These are phyloP conservation scores for Phytophthora kernoviae DNA, from an alignment of 352 stramenopile genomes.

Conservation along the genomic window DNA sequence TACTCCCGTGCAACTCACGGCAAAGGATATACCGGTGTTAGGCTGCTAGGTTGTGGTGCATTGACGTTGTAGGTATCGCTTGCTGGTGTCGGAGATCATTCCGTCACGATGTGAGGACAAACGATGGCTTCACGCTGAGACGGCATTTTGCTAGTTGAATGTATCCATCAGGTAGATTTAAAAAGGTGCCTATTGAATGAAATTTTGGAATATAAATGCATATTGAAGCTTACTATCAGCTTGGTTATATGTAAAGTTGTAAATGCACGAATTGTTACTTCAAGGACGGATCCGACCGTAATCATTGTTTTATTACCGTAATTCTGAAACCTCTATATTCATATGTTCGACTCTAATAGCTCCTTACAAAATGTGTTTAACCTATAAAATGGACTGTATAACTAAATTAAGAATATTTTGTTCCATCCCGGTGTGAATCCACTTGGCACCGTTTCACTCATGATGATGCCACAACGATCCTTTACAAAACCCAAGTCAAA, in stretches of 20 bases:
- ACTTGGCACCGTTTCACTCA: neutral
- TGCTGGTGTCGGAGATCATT: neutral
- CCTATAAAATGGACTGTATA: neutral
- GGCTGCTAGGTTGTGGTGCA: conserved; percentile 6
- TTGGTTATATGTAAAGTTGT: too few species aligned
- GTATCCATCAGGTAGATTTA: too few species aligned
- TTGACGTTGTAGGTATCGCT: too few species aligned
- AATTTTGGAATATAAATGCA: too few species aligned
- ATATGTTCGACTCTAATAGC: too few species aligned
- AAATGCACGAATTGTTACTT: neutral
- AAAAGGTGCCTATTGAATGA: too few species aligned
- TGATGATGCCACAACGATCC: neutral
- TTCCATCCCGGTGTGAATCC: neutral
- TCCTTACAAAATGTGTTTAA: too few species aligned
- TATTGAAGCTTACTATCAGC: too few species aligned
- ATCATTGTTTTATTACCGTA: neutral
- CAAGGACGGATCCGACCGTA: conserved; percentile 12
- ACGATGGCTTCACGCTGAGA: too few species aligned
- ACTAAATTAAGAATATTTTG: neutral
- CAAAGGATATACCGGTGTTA: conserved; percentile 24
- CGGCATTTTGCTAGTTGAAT: too few species aligned
- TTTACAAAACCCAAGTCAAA: too few species aligned
- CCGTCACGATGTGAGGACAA: neutral
- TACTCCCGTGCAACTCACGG: conserved; percentile 17
- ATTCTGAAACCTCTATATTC: too few species aligned